Base-by-base conservation (phyloP, 495 filamentous ascomycete species). In the Tuber aestivum region DNA sequence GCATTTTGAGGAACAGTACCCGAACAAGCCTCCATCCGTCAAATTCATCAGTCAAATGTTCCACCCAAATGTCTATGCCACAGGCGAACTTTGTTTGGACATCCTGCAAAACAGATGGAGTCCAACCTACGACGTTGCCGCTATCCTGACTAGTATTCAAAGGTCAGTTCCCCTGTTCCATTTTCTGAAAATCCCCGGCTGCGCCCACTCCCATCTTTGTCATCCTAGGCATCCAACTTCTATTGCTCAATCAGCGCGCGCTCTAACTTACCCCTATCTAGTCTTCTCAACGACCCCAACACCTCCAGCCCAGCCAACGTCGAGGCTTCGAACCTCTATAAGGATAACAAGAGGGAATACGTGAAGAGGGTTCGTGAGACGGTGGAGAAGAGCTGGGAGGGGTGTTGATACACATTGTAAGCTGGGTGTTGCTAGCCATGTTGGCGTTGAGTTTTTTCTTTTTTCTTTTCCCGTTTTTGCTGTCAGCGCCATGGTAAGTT, bases 1-100 rank as follows among this genome's bases (percentile, higher is more conserved):
- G 95, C 94, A 97, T 81, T 99, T 99, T 76, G 95, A 98, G 83
- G 95, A 99, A 83, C 93, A 95, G 76, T 99, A 99, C 81, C 95
- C 95, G 20, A 99, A 98, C 86, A 98, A 98, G 83, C 95, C 95
- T 2, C 95, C 95, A 0, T 92, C 93, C 3, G 95, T 98, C 83
- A 98, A 98, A 83, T 99, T 99, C 84, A 97, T 98, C 85, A 97
- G 93, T 84, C 89, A 94, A 82, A 99, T 99, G 95, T 99, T 99
- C 85, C 95, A 99, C 82, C 95, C 95, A 3, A 99, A 99, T 80
- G 95, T 99, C 41, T 99, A 99, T 82, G 94, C 92, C 41, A 97
- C 95, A 3, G 95, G 95, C 32, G 95, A 99, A 86, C 89, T 99
- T 42, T 99, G 95, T 83, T 87, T 99, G 76, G 95, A 99, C 82